phyloP scores from a whole-genome alignment of 2,329 filamentous ascomycete species.

The Parastagonospora nodorum region DNA sequence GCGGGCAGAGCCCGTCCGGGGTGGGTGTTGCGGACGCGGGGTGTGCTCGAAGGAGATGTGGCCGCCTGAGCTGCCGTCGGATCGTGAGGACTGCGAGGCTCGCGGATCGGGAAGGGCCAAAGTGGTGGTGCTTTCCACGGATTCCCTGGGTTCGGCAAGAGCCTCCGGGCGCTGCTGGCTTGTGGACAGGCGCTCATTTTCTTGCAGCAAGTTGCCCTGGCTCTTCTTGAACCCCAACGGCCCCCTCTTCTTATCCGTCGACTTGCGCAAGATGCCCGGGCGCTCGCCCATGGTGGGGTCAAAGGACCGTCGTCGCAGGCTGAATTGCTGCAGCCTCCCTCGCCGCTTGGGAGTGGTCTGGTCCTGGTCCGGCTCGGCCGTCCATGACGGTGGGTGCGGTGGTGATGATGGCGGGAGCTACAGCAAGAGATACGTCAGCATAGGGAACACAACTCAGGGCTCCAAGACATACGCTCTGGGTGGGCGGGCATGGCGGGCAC shows the following conservation, averaged over 20 bases:
- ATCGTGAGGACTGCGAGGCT: slow-evolving; percentile 85
- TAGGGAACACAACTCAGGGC: slow-evolving; percentile 1
- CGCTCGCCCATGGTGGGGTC: slow-evolving; percentile 39
- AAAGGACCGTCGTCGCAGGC: slow-evolving; percentile 43
- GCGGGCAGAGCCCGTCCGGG: slow-evolving; percentile 66
- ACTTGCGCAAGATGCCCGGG: slow-evolving; percentile 39
- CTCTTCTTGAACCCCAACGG: slow-evolving; percentile 37
- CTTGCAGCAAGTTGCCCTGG: slow-evolving; percentile 37
- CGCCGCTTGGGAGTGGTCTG: slow-evolving; percentile 31
- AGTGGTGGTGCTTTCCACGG: slow-evolving; percentile 64
- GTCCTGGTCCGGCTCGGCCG: slow-evolving; percentile 12
- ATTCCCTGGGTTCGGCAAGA: slow-evolving; percentile 66
- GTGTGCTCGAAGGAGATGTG: slow-evolving; percentile 44
- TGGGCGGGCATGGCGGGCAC: slow-evolving; percentile 48
- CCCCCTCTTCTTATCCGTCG: slow-evolving; percentile 41
- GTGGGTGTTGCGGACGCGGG: slow-evolving; percentile 53
- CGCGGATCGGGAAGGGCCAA: slow-evolving; percentile 68
- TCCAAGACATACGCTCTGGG: slow-evolving; percentile 17
- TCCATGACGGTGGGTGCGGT: slow-evolving; percentile 76
- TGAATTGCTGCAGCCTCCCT: slow-evolving; percentile 43
- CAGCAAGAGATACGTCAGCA: slow-evolving; percentile 27
- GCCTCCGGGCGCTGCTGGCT: slow-evolving; percentile 51
- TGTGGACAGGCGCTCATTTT: slow-evolving; percentile 61
- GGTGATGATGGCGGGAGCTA: slow-evolving; percentile 77
- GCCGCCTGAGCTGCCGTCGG: slow-evolving; percentile 75